Evolutionary conservation across 2,329 filamentous ascomycete genomes (phyloP).

Genomic region (Clonostachys chloroleuca): DNA sequence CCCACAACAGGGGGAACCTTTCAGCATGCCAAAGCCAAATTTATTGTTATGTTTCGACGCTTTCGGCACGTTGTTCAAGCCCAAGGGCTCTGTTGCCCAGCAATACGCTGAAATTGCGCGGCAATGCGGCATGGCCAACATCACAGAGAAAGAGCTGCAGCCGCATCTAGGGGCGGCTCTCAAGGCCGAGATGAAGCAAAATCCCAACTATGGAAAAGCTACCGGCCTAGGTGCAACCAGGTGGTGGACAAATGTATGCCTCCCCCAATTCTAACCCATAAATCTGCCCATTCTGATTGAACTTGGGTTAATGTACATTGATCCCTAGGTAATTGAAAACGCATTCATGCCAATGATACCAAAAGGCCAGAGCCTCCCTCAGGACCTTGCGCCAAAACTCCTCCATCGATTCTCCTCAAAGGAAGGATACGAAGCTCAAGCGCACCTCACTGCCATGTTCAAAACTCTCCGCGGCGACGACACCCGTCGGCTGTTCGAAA

Average conservation of each 20-base stretch:
- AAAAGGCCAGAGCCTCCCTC: conserved; percentile 27
- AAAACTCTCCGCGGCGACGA: conserved; percentile 22
- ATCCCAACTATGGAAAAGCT: conserved; percentile 57
- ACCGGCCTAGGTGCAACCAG: conserved; percentile 41
- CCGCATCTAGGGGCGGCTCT: conserved; percentile 34
- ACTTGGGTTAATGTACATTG: too few species aligned
- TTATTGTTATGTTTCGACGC: conserved; percentile 60
- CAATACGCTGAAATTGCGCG: conserved; percentile 51
- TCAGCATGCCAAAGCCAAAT: conserved; percentile 11
- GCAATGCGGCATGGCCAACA: conserved; percentile 38
- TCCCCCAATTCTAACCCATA: not conserved
- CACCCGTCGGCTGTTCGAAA: conserved; percentile 16
- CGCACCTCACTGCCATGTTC: conserved; percentile 40
- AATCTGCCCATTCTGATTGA: too few species aligned
- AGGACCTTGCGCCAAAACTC: conserved; percentile 39
- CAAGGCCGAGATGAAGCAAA: conserved; percentile 32
- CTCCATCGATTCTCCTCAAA: conserved; percentile 46
- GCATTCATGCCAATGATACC: conserved; percentile 41
- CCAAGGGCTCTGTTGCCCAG: conserved; percentile 39
- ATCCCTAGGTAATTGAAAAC: conserved; percentile 42
- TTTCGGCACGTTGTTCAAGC: conserved; percentile 59
- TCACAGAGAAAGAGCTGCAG: conserved; percentile 32
- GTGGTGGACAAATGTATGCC: conserved; percentile 57
- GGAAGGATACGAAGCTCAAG: conserved; percentile 45
- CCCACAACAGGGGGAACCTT: too few species aligned